Evolutionary conservation across 768 basidiomycete species (phyloP).

Genomic region (Porpolomopsis calyptriformis): DNA sequence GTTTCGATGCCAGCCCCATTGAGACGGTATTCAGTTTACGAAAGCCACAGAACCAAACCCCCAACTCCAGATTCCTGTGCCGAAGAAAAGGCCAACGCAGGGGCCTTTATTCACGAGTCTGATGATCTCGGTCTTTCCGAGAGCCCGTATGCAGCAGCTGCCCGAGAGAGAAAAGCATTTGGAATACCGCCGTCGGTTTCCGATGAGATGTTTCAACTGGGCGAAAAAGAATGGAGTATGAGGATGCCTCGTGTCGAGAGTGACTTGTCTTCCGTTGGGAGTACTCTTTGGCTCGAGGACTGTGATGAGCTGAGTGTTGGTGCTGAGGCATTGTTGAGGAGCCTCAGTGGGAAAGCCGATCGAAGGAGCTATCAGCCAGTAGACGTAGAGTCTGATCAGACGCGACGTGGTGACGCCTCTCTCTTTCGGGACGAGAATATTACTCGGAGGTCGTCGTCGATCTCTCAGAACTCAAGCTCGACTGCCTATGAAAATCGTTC

Average conservation of each 20-base stretch:
- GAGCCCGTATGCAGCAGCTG: conserved; percentile 25
- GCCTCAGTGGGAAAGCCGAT: conserved; percentile 19
- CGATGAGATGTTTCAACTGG: conserved; percentile 18
- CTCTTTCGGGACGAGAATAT: background rate
- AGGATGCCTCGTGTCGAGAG: conserved; percentile 34
- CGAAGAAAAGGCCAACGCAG: background rate
- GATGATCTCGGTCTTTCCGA: conserved; percentile 17
- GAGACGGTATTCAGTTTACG: conserved; percentile 22
- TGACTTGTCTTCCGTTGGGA: conserved; percentile 33
- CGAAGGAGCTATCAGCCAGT: background rate
- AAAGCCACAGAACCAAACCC: background rate
- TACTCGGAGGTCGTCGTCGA: background rate
- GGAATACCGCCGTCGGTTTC: conserved; percentile 40
- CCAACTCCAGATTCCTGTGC: background rate
- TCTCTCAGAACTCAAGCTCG: conserved; percentile 10
- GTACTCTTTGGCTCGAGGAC: conserved; percentile 31
- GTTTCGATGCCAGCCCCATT: conserved; percentile 17
- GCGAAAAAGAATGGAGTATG: conserved; percentile 10
- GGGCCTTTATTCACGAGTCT: conserved; percentile 4
- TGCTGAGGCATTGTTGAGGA: conserved; percentile 38
- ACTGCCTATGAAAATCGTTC: conserved; percentile 12
- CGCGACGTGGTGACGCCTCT: background rate
- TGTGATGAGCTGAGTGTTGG: conserved; percentile 33
- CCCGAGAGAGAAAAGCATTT: conserved; percentile 38
- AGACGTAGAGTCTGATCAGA: background rate